Evolutionary conservation across 202 grass and related monocot species (phyloP), one percentile per base, ranked within the genome.

Genomic region (Carex sylvatica): DNA sequence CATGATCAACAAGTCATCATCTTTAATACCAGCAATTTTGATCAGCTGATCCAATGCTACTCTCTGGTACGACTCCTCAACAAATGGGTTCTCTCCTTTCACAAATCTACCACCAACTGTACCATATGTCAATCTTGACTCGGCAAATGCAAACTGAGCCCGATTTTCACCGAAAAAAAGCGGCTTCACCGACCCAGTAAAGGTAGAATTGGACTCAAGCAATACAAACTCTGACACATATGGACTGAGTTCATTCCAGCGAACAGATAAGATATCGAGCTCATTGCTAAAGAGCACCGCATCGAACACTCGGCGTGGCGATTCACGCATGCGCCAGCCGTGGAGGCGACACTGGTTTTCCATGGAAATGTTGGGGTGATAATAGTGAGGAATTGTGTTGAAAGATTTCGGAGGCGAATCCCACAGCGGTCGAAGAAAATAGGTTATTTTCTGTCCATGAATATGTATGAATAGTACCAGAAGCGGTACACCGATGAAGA

Each of bases 1-100:
- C 96, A 99, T 99, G 85, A 99, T 99, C 86, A 99, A 87, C 83
- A 99, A 51, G 83, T 99, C 93, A 83, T 96, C 93, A 74, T 99
- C 83, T 66, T 87, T 67, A 72, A 99, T 96, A 72, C 78, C 92
- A n/a, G 96, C 89, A 82, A 88, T 83, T 82, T 78, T 90, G 28
- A 95, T 84, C n/a, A 99, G 91, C 67, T 84, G 91, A 81, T 99
- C 96, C 87, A 99, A 67, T 10, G 91, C 89, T 76, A 99, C 96
- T 64, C 96, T 90, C 84, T 99, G 96, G 75, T 85, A 96, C 18
- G 93, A 93, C 74, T 99, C 96, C 85, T 99, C 96, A 19, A 99
- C 91, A 81, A 99, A 99, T 12, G 96, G 96, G 63, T 99, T 99
- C 81, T 96, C 93, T 9, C 91, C 92, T 72, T 91, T 96, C 18